Conservation (phyloP, 768 basidiomycete species). For the Naganishia vaughanmartiniae region DNA sequence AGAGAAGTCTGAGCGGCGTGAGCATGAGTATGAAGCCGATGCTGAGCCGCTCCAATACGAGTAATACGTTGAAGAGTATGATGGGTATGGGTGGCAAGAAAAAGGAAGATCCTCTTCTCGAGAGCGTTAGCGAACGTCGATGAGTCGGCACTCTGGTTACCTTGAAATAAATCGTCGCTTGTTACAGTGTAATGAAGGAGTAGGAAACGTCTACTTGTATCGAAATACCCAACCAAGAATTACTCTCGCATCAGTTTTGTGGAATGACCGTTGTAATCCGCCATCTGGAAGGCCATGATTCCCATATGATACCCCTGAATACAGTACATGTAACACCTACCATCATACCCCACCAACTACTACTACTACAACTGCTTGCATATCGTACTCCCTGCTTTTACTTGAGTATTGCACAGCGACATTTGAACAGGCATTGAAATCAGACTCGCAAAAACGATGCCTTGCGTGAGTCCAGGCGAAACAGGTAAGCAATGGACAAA, state of each 20-base stretch:
- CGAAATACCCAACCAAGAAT: neutral
- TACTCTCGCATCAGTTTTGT: too few relatives aligned
- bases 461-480: conserved; percentile 27
- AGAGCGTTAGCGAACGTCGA: neutral
- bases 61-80: neutral
- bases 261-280: conserved; percentile 15
- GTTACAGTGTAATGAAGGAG: neutral
- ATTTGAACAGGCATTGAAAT: conserved; percentile 49
- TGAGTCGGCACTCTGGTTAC: neutral
- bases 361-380: conserved; percentile 41
- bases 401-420: conserved; percentile 45
- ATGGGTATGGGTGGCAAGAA: conserved; percentile 13
- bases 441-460: conserved; percentile 48
- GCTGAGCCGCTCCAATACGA: conserved; percentile 1
- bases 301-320: conserved; percentile 1
- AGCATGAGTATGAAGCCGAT: conserved; percentile 16
- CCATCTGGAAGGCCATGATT: neutral
- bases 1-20: conserved; percentile 18
- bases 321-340: neutral
- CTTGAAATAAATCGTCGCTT: too few relatives aligned
- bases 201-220: neutral
- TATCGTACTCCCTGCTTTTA: conserved; percentile 40
- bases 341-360: neutral
- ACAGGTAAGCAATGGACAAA: neutral
- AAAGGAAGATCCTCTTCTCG: neutral